These are phyloP conservation scores for Microsporum canis DNA, from an alignment of 2,329 filamentous ascomycete genomes.

Conservation along the genomic window DNA sequence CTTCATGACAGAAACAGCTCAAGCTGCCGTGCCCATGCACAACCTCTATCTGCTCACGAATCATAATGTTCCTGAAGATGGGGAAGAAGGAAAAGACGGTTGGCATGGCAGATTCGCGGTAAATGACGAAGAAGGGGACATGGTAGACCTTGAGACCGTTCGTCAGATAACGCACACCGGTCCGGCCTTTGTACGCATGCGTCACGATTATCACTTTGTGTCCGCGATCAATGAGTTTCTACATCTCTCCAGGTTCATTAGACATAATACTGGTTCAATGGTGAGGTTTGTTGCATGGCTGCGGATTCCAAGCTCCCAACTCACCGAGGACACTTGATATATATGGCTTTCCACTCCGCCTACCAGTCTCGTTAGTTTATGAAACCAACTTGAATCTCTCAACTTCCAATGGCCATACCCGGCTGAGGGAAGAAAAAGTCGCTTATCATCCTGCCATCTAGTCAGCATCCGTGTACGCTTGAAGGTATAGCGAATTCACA, in stretches of 20 bases:
- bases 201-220: slow-evolving; percentile 98
- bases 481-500: slow-evolving; percentile 3
- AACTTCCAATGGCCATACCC: slow-evolving; percentile 34
- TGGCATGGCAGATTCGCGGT: slow-evolving; percentile 83
- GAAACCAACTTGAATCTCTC: not conserved
- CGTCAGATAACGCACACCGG: slow-evolving; percentile 85
- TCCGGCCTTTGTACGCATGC: slow-evolving; percentile 83
- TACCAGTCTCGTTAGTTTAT: slow-evolving; percentile 16
- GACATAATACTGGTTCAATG: not conserved
- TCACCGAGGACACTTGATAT: slow-evolving; percentile 77
- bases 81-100: slow-evolving; percentile 99
- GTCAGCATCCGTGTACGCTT: slow-evolving; percentile 15
- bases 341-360: slow-evolving; percentile 95
- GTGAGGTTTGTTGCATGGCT: not conserved
- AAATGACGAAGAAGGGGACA: slow-evolving; percentile 90
- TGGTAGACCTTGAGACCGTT: slow-evolving; percentile 98
- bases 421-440: slow-evolving; percentile 99
- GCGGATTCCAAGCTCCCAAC: not conserved
- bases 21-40: slow-evolving; percentile 95
- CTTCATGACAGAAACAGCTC: slow-evolving; percentile 87
- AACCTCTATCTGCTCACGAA: slow-evolving; percentile 90
- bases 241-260: not conserved
- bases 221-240: slow-evolving; percentile 91
- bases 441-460: slow-evolving; percentile 65
- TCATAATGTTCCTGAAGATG: slow-evolving; percentile 90